Conservation (phyloP, 2,329 filamentous ascomycete species). For the Aspergillus sp. region DNA sequence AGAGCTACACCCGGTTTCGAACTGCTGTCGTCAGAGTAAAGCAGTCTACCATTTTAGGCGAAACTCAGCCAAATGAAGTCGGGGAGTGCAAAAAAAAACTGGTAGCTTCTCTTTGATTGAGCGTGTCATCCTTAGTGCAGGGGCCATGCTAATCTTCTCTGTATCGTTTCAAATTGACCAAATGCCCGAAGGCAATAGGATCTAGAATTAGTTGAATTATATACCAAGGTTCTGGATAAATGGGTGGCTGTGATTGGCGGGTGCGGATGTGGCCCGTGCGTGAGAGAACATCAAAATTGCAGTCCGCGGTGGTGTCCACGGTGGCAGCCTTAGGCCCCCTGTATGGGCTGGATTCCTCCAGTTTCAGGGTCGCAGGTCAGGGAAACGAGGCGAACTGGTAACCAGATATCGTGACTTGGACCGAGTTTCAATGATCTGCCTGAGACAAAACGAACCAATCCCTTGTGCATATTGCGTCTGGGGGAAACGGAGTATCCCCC, state of each 20-base stretch:
- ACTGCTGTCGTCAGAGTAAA: not conserved
- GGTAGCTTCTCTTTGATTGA: conserved; percentile 76
- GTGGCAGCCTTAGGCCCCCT: not conserved
- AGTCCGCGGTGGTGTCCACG: not conserved
- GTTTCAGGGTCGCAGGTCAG: not conserved
- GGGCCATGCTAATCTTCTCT: conserved; percentile 83
- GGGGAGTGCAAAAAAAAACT: conserved; percentile 57
- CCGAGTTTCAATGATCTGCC: not conserved
- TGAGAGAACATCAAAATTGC: conserved; percentile 11
- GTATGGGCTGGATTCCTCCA: not conserved
- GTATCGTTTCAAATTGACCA: conserved; percentile 69
- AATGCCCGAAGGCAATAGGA: conserved; percentile 49
- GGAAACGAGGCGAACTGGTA: not conserved
- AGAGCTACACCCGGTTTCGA: conserved; percentile 12
- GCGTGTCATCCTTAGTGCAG: conserved; percentile 93
- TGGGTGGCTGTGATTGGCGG: conserved; percentile 8
- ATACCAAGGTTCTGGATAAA: conserved; percentile 4
- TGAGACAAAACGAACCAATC: not conserved
- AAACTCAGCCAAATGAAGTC: conserved; percentile 11
- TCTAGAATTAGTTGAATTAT: conserved; percentile 21
- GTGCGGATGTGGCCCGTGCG: conserved; percentile 1
- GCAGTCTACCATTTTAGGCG: not conserved
- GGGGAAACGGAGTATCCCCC: not conserved
- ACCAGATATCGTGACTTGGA: not conserved
- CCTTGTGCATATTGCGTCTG: not conserved